phyloP scores from a whole-genome alignment of 345 rosid genomes.

The Heritiera littoralis region DNA sequence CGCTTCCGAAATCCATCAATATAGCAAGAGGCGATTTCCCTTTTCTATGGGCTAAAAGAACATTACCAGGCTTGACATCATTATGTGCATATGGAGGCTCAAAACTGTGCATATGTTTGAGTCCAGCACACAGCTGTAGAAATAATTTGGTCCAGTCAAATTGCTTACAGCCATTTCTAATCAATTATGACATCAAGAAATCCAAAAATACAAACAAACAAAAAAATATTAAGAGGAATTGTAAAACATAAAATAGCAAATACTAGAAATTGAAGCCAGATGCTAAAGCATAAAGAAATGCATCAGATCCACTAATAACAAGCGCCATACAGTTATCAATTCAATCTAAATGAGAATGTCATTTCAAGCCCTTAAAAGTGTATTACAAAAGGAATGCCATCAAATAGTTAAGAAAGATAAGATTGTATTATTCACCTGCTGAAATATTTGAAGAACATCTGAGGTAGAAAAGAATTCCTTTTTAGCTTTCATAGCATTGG shows the following conservation, averaged over 20 bases:
- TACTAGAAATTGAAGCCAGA: not conserved
- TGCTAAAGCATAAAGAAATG: not conserved
- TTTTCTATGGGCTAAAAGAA: conserved; percentile 72
- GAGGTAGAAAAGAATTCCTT: conserved; percentile 81
- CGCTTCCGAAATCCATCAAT: conserved; percentile 98
- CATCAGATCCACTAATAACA: not conserved
- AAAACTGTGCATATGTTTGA: conserved; percentile 88
- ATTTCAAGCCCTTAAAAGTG: not conserved
- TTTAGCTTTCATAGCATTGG: conserved; percentile 73
- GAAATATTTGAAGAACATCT: conserved; percentile 89
- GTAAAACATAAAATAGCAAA: not conserved
- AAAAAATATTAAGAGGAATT: not conserved
- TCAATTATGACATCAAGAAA: not conserved
- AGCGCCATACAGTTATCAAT: no score
- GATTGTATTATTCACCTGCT: conserved; percentile 56
- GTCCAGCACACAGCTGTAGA: conserved; percentile 92
- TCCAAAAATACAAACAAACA: not conserved
- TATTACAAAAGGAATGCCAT: conserved; percentile 10
- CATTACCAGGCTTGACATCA: conserved; percentile 98
- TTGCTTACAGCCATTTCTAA: not conserved
- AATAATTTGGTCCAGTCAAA: conserved; percentile 26
- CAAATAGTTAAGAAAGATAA: not conserved
- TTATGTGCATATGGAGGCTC: conserved; percentile 98
- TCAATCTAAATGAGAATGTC: not conserved
- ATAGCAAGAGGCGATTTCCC: conserved; percentile 84